Base-by-base conservation (phyloP, 345 rosid species). In the Syzygium aromaticum region DNA sequence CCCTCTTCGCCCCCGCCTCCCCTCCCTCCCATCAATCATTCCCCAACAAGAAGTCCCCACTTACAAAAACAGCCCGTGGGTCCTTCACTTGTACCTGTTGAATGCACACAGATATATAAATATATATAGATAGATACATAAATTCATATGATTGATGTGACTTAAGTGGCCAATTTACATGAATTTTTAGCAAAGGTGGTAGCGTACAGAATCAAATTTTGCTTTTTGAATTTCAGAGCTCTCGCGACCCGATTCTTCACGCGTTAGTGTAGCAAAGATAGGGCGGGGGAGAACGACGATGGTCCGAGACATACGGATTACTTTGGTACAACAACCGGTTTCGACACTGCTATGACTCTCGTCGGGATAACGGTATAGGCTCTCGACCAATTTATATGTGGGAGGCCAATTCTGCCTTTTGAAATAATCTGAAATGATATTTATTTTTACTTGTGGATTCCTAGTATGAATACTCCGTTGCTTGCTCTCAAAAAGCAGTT, bases 361-460 rank as follows among this genome's bases (percentile, higher is more conserved):
- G 15, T 64, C 1, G 1, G 9, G 40, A 64, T 21, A 64, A 7
- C 11, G 3, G 1, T 10, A 28, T 64, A 9, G 38, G 21, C 33
- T 28, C 4, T 7, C 59, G 25, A 8, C 1, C 4, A 8, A 4
- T 22, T 54, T 0, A 8, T 8, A 4, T 10, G 8, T 9, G 25
- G 0, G 9, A 54, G 25, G 4, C 2, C 10, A 7, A 54, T 8
- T 1, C 1, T 1, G 11, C 9, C 22, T 30, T 8, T 3, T 0
- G 1, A 30, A 1, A 67, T 67, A 21, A 10, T 67, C 6, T 8
- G 22, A 30, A 22, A 30, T 17, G 46, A 2, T 30, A 17, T 8
- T 67, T 6, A 6, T 30, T 64, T 64, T 11, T 2, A 8, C 21
- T 16, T 6, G 6, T 8, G 12, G 3, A 30, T 67, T 67, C 23